Conservation (phyloP, 1,139 yeast genomes). For the Suhomyces taliae region DNA sequence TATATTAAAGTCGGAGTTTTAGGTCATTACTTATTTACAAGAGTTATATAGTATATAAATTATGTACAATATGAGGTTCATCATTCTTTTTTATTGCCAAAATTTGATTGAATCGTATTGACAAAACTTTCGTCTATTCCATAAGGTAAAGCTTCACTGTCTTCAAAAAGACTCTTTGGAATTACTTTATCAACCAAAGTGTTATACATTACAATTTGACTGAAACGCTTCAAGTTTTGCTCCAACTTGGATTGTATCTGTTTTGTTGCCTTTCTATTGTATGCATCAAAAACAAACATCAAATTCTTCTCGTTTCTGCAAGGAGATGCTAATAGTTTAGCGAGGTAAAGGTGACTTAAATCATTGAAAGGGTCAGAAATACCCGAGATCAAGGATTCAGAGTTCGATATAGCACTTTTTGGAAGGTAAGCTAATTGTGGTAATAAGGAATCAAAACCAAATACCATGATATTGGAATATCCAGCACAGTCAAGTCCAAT, state of each 20-base stretch:
- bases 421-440: conserved; percentile 24
- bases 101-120: background rate
- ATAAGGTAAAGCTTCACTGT: background rate
- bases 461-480: conserved; percentile 19
- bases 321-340: conserved; percentile 15
- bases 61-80: conserved; percentile 1
- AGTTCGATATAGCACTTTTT: background rate
- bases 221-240: conserved; percentile 15
- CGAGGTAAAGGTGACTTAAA: conserved; percentile 21
- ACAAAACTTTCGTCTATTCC: conserved; percentile 8
- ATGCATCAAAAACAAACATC: conserved; percentile 14
- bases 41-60: background rate
- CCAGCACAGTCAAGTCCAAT: conserved; percentile 18
- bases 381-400: conserved; percentile 17
- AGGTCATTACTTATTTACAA: conserved; percentile 3
- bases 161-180: background rate
- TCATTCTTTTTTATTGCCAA: conserved; percentile 2
- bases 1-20: background rate
- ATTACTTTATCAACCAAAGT: conserved; percentile 7
- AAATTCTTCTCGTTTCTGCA: conserved; percentile 13
- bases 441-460: conserved; percentile 25
- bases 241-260: background rate
- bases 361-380: conserved; percentile 27
- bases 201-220: conserved; percentile 20
- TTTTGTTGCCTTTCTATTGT: conserved; percentile 1